Percentiles rank a stretch among this genome's conserved stretches.
phyloP scores from a whole-genome alignment of 176 grass and related monocot genomes.

The Juncus effusus region DNA sequence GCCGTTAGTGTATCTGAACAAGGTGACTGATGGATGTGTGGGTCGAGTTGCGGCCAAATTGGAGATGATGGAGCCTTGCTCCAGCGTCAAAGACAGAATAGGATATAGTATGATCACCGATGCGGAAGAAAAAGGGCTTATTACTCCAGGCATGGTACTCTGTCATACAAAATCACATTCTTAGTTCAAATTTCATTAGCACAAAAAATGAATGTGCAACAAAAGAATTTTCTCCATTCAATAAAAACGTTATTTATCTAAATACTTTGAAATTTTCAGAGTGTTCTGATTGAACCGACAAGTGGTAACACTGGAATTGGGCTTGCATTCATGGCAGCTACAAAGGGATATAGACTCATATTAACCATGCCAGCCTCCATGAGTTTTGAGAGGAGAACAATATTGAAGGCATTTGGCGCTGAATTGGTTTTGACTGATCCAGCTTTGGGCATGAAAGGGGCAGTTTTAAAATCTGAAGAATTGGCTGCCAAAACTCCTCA shows the following conservation, averaged over 20 bases:
- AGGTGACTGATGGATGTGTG: slow-evolving; percentile 57
- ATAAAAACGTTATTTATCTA: too few species aligned
- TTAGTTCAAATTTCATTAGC: background rate
- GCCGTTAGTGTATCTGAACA: slow-evolving; percentile 85
- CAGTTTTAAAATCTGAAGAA: slow-evolving; percentile 68
- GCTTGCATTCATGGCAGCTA: slow-evolving; percentile 86
- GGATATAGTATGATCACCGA: slow-evolving; percentile 90
- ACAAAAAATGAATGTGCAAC: too few species aligned
- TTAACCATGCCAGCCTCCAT: slow-evolving; percentile 90
- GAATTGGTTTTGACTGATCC: slow-evolving; percentile 72
- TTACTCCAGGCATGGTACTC: slow-evolving; percentile 55
- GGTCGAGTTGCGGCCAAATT: slow-evolving; percentile 75
- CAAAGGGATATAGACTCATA: slow-evolving; percentile 74
- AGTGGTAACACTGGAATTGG: slow-evolving; percentile 95
- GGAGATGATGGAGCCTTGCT: slow-evolving; percentile 97
- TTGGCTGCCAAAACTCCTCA: slow-evolving; percentile 65
- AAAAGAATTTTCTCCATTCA: too few species aligned
- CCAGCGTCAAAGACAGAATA: slow-evolving; percentile 99
- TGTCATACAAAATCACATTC: background rate
- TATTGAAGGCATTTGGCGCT: slow-evolving; percentile 80
- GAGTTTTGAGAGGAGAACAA: slow-evolving; percentile 80
- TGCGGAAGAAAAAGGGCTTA: slow-evolving; percentile 62
- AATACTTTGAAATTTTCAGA: slow-evolving; percentile 36
- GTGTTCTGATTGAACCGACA: slow-evolving; percentile 87
- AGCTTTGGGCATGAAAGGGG: slow-evolving; percentile 74